These are phyloP conservation scores for Exophiala aquamarina DNA, from an alignment of 2,329 filamentous ascomycete species.

Conservation along the genomic window DNA sequence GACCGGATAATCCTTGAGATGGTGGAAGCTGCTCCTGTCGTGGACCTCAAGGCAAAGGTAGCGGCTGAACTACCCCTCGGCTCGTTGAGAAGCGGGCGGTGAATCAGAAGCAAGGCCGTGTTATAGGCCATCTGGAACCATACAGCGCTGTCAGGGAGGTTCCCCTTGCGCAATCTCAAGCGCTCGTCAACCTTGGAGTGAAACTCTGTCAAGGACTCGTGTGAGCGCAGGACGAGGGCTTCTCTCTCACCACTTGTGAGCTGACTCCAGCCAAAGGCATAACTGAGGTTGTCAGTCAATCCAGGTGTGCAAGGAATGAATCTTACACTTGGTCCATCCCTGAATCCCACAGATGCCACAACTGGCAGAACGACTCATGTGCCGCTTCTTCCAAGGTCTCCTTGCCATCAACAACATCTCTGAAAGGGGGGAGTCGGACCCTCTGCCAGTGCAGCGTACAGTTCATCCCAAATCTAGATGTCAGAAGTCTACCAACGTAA, in stretches of 20 bases:
- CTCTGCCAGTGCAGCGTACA: constrained; percentile 2
- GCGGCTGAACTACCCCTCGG: neutral
- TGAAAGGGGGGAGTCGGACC: neutral
- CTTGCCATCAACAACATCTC: neutral
- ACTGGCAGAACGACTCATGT: constrained; percentile 1
- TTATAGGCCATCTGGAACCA: constrained; percentile 2
- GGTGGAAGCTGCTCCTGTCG: neutral
- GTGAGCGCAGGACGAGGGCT: neutral
- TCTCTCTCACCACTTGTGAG: neutral
- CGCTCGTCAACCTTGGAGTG: neutral
- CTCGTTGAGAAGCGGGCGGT: neutral
- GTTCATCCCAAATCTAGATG: neutral
- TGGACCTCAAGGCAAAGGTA: neutral
- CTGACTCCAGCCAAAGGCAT: constrained; percentile 3
- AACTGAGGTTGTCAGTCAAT: neutral
- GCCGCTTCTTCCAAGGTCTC: neutral
- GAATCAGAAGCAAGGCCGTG: constrained; percentile 1
- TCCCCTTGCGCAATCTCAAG: neutral
- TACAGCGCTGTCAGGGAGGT: constrained; percentile 1
- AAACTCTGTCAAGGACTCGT: constrained; percentile 1
- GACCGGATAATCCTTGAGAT: constrained; percentile 1
- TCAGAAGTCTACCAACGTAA: neutral
- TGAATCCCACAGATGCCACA: constrained; percentile 3
- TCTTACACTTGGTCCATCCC: constrained; percentile 3
- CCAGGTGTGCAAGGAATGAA: neutral